Percentiles rank a stretch among this genome's conserved stretches.
phyloP scores from a whole-genome alignment of 2,329 filamentous ascomycete species.

The Sordariomycetes sp. region DNA sequence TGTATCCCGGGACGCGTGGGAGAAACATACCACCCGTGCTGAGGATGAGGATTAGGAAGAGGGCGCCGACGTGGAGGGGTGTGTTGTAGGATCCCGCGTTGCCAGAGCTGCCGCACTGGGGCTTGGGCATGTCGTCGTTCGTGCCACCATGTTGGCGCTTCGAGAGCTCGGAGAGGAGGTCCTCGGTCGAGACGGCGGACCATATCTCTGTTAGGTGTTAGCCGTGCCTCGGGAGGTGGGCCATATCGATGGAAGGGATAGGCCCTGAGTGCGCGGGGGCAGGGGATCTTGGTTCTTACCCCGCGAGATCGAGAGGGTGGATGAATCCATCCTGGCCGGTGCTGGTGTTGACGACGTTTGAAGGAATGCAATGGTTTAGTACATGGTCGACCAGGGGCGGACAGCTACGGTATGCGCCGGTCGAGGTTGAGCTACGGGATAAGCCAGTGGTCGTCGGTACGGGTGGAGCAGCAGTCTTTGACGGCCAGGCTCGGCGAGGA shows the following conservation, averaged over 20 bases:
- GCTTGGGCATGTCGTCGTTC: conserved; percentile 25
- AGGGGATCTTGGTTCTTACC: background rate
- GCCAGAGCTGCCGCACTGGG: conserved; percentile 38
- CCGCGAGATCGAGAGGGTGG: background rate
- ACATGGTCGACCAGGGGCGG: background rate
- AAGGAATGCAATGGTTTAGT: background rate
- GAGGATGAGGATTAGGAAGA: conserved; percentile 53
- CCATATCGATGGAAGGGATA: background rate
- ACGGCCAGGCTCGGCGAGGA: background rate
- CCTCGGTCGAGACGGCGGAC: conserved; percentile 39
- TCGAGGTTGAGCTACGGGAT: background rate
- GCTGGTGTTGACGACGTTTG: background rate
- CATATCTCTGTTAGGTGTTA: conserved; percentile 13
- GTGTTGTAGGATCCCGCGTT: conserved; percentile 52
- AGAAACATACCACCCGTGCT: conserved; percentile 41
- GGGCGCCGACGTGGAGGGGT: conserved; percentile 53
- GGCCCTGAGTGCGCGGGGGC: background rate
- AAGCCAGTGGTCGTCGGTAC: background rate
- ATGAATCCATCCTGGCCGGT: background rate
- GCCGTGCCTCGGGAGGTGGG: background rate
- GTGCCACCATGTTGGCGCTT: conserved; percentile 27
- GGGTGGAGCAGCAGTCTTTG: background rate
- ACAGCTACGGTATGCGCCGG: background rate
- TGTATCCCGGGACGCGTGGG: background rate
- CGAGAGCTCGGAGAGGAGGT: conserved; percentile 41